Percentiles rank a stretch among this genome's conserved stretches.
These are phyloP conservation scores for Fusarium oxysporum DNA, from an alignment of 2,329 filamentous ascomycete species.

Conservation along the genomic window DNA sequence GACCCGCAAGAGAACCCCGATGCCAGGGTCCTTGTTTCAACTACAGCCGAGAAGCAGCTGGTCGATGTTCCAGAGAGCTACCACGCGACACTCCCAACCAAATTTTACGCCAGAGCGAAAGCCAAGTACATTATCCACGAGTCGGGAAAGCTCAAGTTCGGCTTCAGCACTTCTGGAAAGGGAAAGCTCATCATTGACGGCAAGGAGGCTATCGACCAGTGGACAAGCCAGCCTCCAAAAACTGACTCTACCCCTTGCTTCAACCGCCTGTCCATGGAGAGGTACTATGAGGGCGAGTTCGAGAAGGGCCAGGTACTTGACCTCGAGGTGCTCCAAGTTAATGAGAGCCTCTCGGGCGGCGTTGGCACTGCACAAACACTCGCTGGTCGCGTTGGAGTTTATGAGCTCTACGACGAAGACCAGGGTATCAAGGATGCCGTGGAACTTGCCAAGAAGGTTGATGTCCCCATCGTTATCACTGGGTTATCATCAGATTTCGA, in stretches of 20 bases:
- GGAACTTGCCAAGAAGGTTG: constrained; percentile 50
- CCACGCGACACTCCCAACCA: constrained; percentile 23
- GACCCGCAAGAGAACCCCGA: constrained; percentile 2
- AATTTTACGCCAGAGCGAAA: constrained; percentile 29
- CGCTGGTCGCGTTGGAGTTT: constrained; percentile 34
- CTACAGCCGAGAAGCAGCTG: constrained; percentile 30
- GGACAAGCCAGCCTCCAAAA: constrained; percentile 49
- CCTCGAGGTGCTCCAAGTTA: constrained; percentile 36
- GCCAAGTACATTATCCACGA: constrained; percentile 13
- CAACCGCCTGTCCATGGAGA: constrained; percentile 38
- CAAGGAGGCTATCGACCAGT: constrained; percentile 48
- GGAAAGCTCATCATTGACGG: constrained; percentile 50
- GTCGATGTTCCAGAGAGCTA: constrained; percentile 36
- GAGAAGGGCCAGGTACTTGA: constrained; percentile 8
- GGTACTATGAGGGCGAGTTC: constrained; percentile 22
- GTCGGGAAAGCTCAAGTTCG: constrained; percentile 39
- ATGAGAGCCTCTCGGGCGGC: constrained; percentile 35
- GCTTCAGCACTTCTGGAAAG: constrained; percentile 51
- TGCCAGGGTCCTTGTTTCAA: background rate
- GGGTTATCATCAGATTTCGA: constrained; percentile 64
- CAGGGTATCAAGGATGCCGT: constrained; percentile 50
- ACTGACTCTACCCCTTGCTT: constrained; percentile 52
- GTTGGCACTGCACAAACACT: constrained; percentile 40
- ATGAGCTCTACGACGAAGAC: constrained; percentile 38
- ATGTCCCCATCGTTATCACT: constrained; percentile 65